Evolutionary conservation across 306 rosid genomes (phyloP).

Genomic region (Castanospermum australe): DNA sequence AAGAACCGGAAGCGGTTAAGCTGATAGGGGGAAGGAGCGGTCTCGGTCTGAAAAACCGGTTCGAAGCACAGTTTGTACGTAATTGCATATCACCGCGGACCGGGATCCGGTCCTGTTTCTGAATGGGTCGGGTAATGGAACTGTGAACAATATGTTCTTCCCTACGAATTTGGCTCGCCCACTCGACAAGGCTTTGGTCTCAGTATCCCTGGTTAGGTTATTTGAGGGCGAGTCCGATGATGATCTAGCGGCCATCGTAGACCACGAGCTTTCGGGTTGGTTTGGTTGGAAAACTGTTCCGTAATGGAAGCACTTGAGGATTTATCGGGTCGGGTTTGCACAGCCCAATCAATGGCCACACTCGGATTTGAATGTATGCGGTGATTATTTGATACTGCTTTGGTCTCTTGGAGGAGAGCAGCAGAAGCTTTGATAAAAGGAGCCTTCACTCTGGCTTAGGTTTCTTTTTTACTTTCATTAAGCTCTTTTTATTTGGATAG

Average conservation of each 20-base stretch:
- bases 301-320: slow-evolving; percentile 69
- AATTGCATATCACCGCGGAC: slow-evolving; percentile 57
- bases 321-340: slow-evolving; percentile 68
- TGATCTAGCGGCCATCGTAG: slow-evolving; percentile 48
- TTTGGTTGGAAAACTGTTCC: slow-evolving; percentile 55
- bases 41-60: slow-evolving; percentile 42
- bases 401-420: slow-evolving; percentile 86
- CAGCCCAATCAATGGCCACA: slow-evolving; percentile 91
- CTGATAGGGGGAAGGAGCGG: slow-evolving; percentile 40
- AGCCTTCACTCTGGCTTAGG: background rate
- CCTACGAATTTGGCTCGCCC: slow-evolving; percentile 86
- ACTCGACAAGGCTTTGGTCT: slow-evolving; percentile 52
- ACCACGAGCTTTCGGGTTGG: slow-evolving; percentile 63
- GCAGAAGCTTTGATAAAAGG: slow-evolving; percentile 65
- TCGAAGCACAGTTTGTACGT: slow-evolving; percentile 80
- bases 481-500: no score
- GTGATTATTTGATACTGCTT: slow-evolving; percentile 85
- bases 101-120: slow-evolving; percentile 63
- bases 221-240: slow-evolving; percentile 44
- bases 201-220: slow-evolving; percentile 65
- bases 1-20: slow-evolving; percentile 56
- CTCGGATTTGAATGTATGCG: slow-evolving; percentile 59
- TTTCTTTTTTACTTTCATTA: background rate
- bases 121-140: slow-evolving; percentile 81
- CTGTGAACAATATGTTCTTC: slow-evolving; percentile 90